phyloP scores from a whole-genome alignment of 139 green algal species.

The Picochlorum sp. region DNA sequence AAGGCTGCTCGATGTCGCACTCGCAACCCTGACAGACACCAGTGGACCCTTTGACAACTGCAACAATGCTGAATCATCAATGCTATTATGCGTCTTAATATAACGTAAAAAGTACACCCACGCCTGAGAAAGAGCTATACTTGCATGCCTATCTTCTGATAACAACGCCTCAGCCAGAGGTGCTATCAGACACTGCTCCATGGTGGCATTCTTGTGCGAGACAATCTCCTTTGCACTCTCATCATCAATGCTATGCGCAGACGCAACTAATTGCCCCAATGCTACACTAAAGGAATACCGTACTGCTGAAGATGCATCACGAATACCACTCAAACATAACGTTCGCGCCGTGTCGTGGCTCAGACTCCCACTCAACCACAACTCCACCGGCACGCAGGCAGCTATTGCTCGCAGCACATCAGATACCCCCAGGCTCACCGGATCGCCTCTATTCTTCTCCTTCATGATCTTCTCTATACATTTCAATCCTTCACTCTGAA shows the following conservation, averaged over 20 bases:
- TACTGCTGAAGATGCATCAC: constrained; percentile 27
- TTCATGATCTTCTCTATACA: constrained; percentile 28
- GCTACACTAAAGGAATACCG: constrained; percentile 39
- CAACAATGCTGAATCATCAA: constrained; percentile 34
- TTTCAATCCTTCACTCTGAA: constrained; percentile 55
- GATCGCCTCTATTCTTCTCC: constrained; percentile 16
- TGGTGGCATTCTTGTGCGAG: constrained; percentile 28
- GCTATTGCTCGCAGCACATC: constrained; percentile 41
- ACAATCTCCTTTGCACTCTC: constrained; percentile 15
- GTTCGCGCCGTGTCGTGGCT: constrained; percentile 43
- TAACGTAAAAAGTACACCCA: constrained; percentile 50
- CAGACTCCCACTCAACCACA: constrained; percentile 47
- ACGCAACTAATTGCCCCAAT: constrained; percentile 53
- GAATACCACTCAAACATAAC: constrained; percentile 33
- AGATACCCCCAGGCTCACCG: constrained; percentile 15
- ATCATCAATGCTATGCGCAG: constrained; percentile 2
- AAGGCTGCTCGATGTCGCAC: constrained; percentile 3
- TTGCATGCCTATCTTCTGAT: constrained; percentile 16
- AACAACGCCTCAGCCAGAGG: constrained; percentile 55
- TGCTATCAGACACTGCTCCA: constrained; percentile 37
- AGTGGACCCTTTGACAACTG: constrained; percentile 40
- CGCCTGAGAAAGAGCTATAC: constrained; percentile 38
- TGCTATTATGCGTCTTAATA: neutral
- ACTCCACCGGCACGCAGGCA: constrained; percentile 30
- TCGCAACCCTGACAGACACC: constrained; percentile 20